phyloP scores from a whole-genome alignment of 345 rosid genomes.

The Physaria fendleri region DNA sequence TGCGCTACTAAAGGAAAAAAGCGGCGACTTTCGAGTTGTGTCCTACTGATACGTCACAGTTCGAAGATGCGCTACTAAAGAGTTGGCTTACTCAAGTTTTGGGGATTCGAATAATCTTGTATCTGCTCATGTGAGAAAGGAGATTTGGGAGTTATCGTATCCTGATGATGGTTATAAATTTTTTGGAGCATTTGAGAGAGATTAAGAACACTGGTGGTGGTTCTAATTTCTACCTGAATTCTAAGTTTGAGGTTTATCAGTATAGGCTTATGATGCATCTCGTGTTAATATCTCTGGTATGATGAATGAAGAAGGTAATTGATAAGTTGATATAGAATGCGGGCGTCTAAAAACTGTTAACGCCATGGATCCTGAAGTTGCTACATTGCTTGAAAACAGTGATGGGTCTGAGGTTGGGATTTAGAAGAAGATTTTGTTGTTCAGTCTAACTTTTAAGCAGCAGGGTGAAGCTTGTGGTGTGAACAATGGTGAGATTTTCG shows the following conservation, averaged over 20 bases:
- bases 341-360: constrained; percentile 54
- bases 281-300: constrained; percentile 44
- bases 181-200: constrained; percentile 76
- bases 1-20: constrained; percentile 60
- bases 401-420: constrained; percentile 73
- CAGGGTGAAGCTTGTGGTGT: constrained; percentile 32
- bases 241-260: constrained; percentile 47
- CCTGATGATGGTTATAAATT: constrained; percentile 95
- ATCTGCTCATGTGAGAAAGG: constrained; percentile 54
- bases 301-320: constrained; percentile 24
- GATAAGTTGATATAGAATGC: constrained; percentile 48
- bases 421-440: constrained; percentile 89
- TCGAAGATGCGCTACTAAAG: constrained; percentile 61
- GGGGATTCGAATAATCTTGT: too few species aligned
- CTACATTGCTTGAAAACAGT: constrained; percentile 70
- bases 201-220: constrained; percentile 78
- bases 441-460: constrained; percentile 50
- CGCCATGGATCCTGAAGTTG: constrained; percentile 77
- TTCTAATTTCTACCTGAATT: constrained; percentile 57
- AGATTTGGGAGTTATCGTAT: constrained; percentile 74
- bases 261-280: constrained; percentile 92
- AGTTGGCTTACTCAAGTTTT: too few species aligned
- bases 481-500: constrained; percentile 20
- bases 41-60: constrained; percentile 59
- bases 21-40: constrained; percentile 81